These are phyloP conservation scores for Blepharisma japonicum DNA, from an alignment of 73 alveolate genomes.

Conservation along the genomic window DNA sequence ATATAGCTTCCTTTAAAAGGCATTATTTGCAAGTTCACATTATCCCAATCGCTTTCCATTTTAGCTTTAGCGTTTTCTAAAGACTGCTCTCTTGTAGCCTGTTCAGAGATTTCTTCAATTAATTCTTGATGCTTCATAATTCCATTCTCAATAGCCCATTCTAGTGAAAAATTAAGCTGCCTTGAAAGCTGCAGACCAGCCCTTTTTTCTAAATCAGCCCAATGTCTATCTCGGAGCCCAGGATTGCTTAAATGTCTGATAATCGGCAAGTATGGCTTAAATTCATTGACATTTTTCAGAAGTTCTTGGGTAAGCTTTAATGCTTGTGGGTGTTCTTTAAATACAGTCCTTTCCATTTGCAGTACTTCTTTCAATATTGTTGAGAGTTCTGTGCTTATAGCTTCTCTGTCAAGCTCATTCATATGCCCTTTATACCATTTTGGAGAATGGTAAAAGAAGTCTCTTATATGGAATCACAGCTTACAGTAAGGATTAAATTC, in stretches of 20 bases:
- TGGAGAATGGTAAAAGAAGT: slow-evolving; percentile 42
- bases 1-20: slow-evolving; percentile 68
- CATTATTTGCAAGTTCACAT: slow-evolving; percentile 65
- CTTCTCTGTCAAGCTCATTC: slow-evolving; percentile 42
- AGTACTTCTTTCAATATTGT: slow-evolving; percentile 60
- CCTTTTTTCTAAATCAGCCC: slow-evolving; percentile 47
- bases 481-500: slow-evolving; percentile 49
- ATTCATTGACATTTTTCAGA: slow-evolving; percentile 55
- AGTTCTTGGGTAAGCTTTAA: slow-evolving; percentile 39
- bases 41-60: slow-evolving; percentile 79
- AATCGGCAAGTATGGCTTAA: slow-evolving; percentile 69
- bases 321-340: slow-evolving; percentile 57
- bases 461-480: slow-evolving; percentile 51
- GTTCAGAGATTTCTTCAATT: slow-evolving; percentile 69
- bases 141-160: slow-evolving; percentile 47
- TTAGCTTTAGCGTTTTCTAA: slow-evolving; percentile 75
- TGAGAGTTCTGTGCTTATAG: slow-evolving; percentile 49
- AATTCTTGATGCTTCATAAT: slow-evolving; percentile 69
- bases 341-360: slow-evolving; percentile 61
- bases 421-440: slow-evolving; percentile 45
- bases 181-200: slow-evolving; percentile 38
- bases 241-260: slow-evolving; percentile 52
- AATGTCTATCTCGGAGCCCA: slow-evolving; percentile 51
- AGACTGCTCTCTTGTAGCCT: slow-evolving; percentile 77
- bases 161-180: slow-evolving; percentile 40